Evolutionary conservation across 2,329 filamentous ascomycete species (phyloP), one percentile per base, ranked within the genome.

Genomic region (Epichloe amarillans): DNA sequence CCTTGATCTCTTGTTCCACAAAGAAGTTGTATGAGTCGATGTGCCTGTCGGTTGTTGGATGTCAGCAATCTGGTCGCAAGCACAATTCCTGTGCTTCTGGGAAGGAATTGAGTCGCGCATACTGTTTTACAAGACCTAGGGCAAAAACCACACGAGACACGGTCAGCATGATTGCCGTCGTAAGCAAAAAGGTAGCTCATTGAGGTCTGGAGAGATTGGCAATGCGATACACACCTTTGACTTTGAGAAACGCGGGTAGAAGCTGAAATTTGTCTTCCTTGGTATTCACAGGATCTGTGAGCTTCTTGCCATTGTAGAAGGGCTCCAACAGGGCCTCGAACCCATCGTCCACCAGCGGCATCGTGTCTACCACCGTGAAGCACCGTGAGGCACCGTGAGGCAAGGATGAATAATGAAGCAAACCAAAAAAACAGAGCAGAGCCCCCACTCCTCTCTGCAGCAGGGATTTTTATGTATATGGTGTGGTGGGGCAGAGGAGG

Each of bases 21-120:
- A 98, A 97, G 70, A 93, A 95, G 70, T 98, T 96, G 76, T 94
- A 98, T 23, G 93, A 97, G 72, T 98, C 94, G 63, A 95, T 91
- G 67, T 96, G 90, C 60, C 75, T 76, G 17, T 42, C 38, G 11
- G 35, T 14, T 35, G 54, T 59, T 41, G 60, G 57, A 44, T 33
- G 53, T 52, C 21, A 53, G 50, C 38, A 36, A 15, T 37, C 37
- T 52, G 21, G 42, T 12, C 17, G 35, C n/a, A 19, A 45, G 23
- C n/a, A 19, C 5, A 37, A 33, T 37, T 48, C n/a, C 47, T n/a
- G 17, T 37, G 35, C 21, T 19, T 45, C 33, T 17, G 19, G 7
- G 5, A 12, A 35, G 30, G 2, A 3, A 21, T 12, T 4, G 3
- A 33, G 15, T 8, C 15, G 3, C 30, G 55, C 76, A 57, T 74